A percentile compares a stretch with the other conserved stretches of the same genome.
Evolutionary conservation across 805 yeast species (phyloP).

Genomic region (Metschnikowia lunata): DNA sequence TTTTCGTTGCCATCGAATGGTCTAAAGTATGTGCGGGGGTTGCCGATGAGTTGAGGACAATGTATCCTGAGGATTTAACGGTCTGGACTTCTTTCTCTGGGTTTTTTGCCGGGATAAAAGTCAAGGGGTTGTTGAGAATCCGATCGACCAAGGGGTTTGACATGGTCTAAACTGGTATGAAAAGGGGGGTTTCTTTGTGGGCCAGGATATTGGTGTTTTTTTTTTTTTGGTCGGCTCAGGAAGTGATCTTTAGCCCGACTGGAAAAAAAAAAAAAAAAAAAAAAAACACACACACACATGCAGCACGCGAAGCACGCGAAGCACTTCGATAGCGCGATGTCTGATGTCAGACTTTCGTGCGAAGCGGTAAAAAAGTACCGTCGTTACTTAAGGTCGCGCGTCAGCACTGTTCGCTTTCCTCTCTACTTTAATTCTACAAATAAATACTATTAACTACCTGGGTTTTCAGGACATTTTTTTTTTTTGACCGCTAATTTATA

Average conservation of each 20-base stretch:
- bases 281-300: too few relatives aligned
- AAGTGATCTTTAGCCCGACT: not conserved
- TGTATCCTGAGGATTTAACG: constrained; percentile 14
- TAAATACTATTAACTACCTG: too few relatives aligned
- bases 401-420: too few relatives aligned
- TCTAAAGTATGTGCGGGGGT: constrained; percentile 3
- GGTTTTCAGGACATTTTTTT: too few relatives aligned
- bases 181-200: too few relatives aligned
- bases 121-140: constrained; percentile 55
- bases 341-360: too few relatives aligned
- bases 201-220: not conserved
- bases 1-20: constrained; percentile 1
- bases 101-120: constrained; percentile 57
- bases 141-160: constrained; percentile 58
- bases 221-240: not conserved
- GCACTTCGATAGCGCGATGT: not conserved
- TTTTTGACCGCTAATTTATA: too few relatives aligned
- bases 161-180: constrained; percentile 3
- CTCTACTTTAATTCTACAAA: too few relatives aligned
- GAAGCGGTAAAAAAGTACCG: too few relatives aligned
- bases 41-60: constrained; percentile 11
- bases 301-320: too few relatives aligned
- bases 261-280: not conserved
- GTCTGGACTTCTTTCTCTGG: constrained; percentile 16
- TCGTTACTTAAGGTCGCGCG: too few relatives aligned